phyloP scores from a whole-genome alignment of 2,329 filamentous ascomycete genomes.

The Coccinonectria pachysandricola region DNA sequence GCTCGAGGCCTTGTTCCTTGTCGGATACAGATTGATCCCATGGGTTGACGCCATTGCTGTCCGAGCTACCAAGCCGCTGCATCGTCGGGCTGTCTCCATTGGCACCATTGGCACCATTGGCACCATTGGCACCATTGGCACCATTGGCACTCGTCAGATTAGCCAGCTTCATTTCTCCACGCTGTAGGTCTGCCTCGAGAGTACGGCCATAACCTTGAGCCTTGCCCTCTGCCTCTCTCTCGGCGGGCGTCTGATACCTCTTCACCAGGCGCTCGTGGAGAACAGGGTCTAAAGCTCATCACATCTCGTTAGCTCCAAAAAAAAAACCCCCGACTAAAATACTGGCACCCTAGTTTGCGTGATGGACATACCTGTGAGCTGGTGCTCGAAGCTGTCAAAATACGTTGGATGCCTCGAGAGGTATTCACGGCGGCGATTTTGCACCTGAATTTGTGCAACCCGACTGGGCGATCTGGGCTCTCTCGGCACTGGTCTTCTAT shows the following conservation, averaged over 20 bases:
- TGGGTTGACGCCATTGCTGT: constrained; percentile 26
- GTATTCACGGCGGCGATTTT: constrained; percentile 71
- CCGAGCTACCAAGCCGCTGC: no score
- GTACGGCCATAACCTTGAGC: constrained; percentile 69
- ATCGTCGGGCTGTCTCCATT: constrained; percentile 2
- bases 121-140: background rate
- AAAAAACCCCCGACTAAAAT: no score
- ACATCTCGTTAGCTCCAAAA: no score
- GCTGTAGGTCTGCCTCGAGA: constrained; percentile 65
- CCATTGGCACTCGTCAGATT: constrained; percentile 21
- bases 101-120: constrained; percentile 1
- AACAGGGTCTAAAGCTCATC: constrained; percentile 67
- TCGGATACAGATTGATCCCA: constrained; percentile 21
- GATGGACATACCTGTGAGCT: constrained; percentile 40
- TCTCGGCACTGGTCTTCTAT: constrained; percentile 33
- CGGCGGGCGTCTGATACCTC: constrained; percentile 61
- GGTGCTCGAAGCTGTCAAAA: constrained; percentile 47
- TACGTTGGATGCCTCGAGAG: constrained; percentile 64
- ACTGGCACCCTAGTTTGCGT: no score
- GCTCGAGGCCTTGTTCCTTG: constrained; percentile 55
- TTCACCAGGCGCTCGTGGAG: constrained; percentile 75
- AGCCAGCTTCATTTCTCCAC: constrained; percentile 67
- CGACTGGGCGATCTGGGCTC: constrained; percentile 31
- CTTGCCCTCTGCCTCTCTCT: constrained; percentile 64
- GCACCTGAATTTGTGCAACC: constrained; percentile 42